phyloP scores from a whole-genome alignment of 2,329 filamentous ascomycete species.

The Colletotrichum zoysiae region DNA sequence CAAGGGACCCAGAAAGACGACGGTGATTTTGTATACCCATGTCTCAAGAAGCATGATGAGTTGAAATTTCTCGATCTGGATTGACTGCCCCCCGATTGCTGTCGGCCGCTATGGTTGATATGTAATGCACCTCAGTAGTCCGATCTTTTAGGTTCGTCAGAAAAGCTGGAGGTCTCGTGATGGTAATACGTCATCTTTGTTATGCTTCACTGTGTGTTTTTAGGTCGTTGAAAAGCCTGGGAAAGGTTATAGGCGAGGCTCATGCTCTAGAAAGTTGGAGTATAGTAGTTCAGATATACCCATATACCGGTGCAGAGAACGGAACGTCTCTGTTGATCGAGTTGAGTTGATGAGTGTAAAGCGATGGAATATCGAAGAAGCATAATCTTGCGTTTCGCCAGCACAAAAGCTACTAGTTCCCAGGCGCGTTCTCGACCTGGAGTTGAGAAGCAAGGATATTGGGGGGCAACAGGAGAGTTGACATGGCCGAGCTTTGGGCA shows the following conservation, averaged over 20 bases:
- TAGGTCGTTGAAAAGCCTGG: not conserved
- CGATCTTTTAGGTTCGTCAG: not conserved
- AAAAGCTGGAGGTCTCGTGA: not conserved
- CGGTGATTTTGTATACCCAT: not conserved
- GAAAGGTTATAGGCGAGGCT: not conserved
- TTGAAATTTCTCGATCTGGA: not conserved
- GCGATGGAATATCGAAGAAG: not conserved
- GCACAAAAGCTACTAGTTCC: not conserved
- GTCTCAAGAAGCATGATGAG: not conserved
- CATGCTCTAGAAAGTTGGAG: not conserved
- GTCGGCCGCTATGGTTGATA: not conserved
- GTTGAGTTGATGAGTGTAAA: too few relatives aligned
- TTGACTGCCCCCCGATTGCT: not conserved
- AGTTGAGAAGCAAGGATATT: not conserved
- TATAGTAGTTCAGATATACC: too few relatives aligned
- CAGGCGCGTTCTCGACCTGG: too few relatives aligned
- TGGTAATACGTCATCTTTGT: not conserved
- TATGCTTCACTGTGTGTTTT: not conserved
- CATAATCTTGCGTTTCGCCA: not conserved
- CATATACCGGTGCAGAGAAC: not conserved
- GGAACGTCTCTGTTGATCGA: too few relatives aligned
- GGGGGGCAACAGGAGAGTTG: not conserved
- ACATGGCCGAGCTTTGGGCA: not conserved
- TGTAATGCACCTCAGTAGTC: not conserved
- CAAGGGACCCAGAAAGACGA: too few relatives aligned